A percentile compares a stretch with the other conserved stretches of the same genome.
These are phyloP conservation scores for Rhazya stricta DNA, from an alignment of 257 asterid genomes.

Conservation along the genomic window DNA sequence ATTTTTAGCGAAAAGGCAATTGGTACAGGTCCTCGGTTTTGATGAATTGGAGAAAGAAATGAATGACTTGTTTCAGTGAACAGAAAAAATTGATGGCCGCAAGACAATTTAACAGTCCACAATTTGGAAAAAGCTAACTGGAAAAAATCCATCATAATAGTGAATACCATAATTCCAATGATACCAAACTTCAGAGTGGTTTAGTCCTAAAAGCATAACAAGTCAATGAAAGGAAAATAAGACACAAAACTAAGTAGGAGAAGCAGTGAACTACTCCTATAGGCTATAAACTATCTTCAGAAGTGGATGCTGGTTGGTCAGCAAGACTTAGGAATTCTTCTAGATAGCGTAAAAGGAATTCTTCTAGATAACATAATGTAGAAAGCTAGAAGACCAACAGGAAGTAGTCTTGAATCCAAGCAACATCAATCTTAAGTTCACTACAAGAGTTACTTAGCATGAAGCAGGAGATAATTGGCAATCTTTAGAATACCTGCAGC, in stretches of 20 bases:
- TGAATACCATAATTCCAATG: neutral
- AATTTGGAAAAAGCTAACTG: neutral
- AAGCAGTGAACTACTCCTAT: neutral
- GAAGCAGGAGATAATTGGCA: conserved; percentile 1
- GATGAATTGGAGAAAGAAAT: neutral
- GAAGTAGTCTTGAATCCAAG: neutral
- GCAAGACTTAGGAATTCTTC: neutral
- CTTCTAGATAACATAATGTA: neutral
- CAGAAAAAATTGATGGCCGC: neutral
- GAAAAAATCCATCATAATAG: neutral
- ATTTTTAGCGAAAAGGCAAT: neutral
- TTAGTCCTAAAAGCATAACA: neutral
- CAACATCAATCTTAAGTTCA: conserved; percentile 11
- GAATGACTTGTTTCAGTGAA: neutral
- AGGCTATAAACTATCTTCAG: neutral
- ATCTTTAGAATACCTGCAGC: conserved; percentile 62
- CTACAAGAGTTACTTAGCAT: neutral
- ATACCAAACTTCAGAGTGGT: neutral
- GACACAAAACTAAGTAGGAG: neutral
- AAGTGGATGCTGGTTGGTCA: neutral
- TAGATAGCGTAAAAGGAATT: neutral
- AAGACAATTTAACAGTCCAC: neutral
- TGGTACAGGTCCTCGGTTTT: no score
- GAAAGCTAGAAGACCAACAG: neutral
- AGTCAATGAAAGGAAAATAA: neutral